Base-by-base conservation (phyloP, 2,329 filamentous ascomycete species). In the Colletotrichum sp. region DNA sequence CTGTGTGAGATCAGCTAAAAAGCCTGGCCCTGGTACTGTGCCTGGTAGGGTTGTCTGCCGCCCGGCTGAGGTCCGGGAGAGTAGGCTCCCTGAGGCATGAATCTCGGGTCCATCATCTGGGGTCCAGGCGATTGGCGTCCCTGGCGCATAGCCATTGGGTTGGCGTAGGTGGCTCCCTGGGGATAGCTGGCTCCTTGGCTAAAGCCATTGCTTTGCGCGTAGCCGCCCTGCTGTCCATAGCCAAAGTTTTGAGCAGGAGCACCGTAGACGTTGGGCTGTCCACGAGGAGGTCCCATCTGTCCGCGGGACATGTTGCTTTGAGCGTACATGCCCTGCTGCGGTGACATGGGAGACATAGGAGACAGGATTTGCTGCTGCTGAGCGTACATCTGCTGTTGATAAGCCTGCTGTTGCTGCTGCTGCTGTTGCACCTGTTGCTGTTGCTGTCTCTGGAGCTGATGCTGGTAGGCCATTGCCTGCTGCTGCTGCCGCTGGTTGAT, bases 401-500 rank as follows among this genome's bases (percentile, higher is more conserved):
- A 78, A n/a, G 76, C 78, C 62, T 83, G 81, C 10, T 78, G 77
- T 67, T 81, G 80, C 30, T 83, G 82, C 66, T 82, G 82, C 65
- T 85, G 79, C 78, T 80, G 82, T 77, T 78, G 80, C 27, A 82
- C 81, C 27, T 83, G 82, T 66, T 82, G 82, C 66, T 85, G 79
- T 78, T 80, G 82, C 77, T 79, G 80, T 77, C 79, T 79, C 60
- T 82, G 82, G n/a, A 81, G 78, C 71, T 83, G 80, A 67, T 86
- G 84, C 15, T 84, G 82, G 7, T 81, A 78, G 27, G 75, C 78
- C 62, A 82, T 70, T 8, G 83, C 82, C 67, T 86, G 80, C 43
- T 83, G 81, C 61, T 83, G 78, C 80, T 94, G 92, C 32, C 92
- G 88, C 82, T 94, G 92, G 60, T 89, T 88, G 80, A 96, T 95